Evolutionary conservation across 352 stramenopile species (phyloP).

Genomic region (Globisporangium spiculum): DNA sequence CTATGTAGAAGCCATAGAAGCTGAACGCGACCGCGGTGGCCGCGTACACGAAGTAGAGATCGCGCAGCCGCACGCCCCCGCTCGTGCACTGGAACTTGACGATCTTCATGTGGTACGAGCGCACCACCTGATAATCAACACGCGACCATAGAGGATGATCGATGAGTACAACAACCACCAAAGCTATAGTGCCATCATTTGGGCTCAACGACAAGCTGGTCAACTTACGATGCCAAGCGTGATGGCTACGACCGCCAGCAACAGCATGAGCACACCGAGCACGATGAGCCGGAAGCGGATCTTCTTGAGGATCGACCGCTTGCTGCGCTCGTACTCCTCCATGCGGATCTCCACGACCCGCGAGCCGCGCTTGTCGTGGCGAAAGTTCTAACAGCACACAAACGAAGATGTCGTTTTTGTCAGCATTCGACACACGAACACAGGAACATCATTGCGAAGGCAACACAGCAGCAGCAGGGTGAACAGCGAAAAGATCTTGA

Average conservation of each 20-base stretch:
- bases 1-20: slow-evolving; percentile 69
- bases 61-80: slow-evolving; percentile 32
- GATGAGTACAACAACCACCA: neutral
- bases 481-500: neutral
- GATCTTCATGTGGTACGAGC: slow-evolving; percentile 38
- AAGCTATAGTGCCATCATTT: neutral
- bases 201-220: neutral
- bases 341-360: slow-evolving; percentile 70
- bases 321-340: slow-evolving; percentile 72
- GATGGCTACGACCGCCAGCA: slow-evolving; percentile 43
- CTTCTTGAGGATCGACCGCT: slow-evolving; percentile 68
- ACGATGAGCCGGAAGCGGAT: slow-evolving; percentile 65
- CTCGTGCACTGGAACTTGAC: slow-evolving; percentile 41
- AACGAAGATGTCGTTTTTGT: neutral
- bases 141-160: neutral
- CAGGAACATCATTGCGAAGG: neutral
- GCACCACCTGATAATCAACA: slow-evolving; percentile 37
- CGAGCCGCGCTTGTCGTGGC: slow-evolving; percentile 50
- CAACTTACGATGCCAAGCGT: slow-evolving; percentile 48
- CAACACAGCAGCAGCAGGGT: neutral
- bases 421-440: neutral
- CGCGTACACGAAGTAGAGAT: slow-evolving; percentile 74
- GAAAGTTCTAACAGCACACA: slow-evolving; percentile 47
- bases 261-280: slow-evolving; percentile 48
- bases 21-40: slow-evolving; percentile 42